phyloP scores from a whole-genome alignment of 805 yeast species.

The Saccharomycopsis malanga region DNA sequence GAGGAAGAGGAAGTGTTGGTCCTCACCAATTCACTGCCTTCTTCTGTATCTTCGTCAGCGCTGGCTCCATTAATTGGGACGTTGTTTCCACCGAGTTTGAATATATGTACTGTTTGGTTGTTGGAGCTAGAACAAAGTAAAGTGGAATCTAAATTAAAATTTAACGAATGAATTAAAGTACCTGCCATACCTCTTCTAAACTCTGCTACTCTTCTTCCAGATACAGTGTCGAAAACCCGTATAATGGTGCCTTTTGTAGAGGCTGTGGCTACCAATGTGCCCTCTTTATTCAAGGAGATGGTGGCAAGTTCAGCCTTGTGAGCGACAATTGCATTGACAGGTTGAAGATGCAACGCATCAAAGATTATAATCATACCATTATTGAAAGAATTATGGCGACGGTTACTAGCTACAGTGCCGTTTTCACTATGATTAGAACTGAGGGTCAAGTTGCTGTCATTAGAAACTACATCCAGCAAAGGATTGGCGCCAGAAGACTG shows the following conservation, averaged over 20 bases:
- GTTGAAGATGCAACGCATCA: conserved; percentile 67
- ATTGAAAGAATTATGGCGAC: conserved; percentile 18
- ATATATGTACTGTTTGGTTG: conserved; percentile 60
- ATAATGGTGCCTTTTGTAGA: conserved; percentile 87
- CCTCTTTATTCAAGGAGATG: conserved; percentile 64
- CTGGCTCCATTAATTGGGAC: background rate
- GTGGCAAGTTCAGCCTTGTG: conserved; percentile 74
- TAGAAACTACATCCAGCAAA: conserved; percentile 25
- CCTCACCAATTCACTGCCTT: conserved; percentile 13
- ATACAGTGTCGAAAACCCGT: conserved; percentile 64
- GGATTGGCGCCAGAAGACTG: conserved; percentile 12
- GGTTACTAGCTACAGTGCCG: background rate
- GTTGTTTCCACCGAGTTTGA: conserved; percentile 34
- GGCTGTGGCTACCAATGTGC: conserved; percentile 78
- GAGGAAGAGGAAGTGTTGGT: conserved; percentile 10
- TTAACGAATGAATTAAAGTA: conserved; percentile 46
- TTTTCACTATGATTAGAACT: conserved; percentile 9
- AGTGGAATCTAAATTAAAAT: conserved; percentile 43
- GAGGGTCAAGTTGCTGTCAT: conserved; percentile 9
- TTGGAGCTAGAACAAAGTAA: conserved; percentile 52
- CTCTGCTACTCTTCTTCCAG: conserved; percentile 51
- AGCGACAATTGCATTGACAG: conserved; percentile 76
- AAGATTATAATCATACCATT: conserved; percentile 70
- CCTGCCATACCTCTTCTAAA: conserved; percentile 76
- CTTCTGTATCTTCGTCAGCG: background rate